Conservation (phyloP, 768 basidiomycete genomes). For the Suillus spraguei region DNA sequence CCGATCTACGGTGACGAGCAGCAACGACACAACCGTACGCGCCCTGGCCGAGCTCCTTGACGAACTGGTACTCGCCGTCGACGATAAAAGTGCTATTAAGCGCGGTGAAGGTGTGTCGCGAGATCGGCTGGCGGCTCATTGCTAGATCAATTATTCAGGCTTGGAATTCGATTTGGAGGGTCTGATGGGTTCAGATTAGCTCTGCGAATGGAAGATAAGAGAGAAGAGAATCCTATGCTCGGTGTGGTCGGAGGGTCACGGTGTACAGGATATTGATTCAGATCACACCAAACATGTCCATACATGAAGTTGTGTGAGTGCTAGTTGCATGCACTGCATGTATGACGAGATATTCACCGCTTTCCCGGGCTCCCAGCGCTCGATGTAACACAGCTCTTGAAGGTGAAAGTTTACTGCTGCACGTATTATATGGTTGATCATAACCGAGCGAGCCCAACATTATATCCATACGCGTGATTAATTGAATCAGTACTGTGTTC, state of each 20-base stretch:
- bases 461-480: neutral
- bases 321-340: neutral
- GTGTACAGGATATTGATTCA: conserved; percentile 20
- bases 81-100: conserved; percentile 88
- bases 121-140: conserved; percentile 37
- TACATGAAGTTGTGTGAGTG: too few species aligned
- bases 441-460: neutral
- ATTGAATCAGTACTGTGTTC: neutral
- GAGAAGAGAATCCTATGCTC: neutral
- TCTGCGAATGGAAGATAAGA: neutral
- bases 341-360: neutral
- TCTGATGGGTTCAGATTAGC: neutral
- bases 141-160: neutral
- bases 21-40: conserved; percentile 93
- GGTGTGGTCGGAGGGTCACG: neutral
- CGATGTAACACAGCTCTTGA: neutral
- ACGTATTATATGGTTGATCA: neutral
- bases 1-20: conserved; percentile 79
- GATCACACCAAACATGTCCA: conserved; percentile 34
- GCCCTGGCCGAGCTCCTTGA: conserved; percentile 96
- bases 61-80: conserved; percentile 88
- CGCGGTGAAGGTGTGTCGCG: conserved; percentile 77
- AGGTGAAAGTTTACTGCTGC: too few species aligned
- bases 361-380: neutral
- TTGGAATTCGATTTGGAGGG: neutral